Conservation (phyloP, 495 filamentous ascomycete species). For the Melanomma pulvis-pyrius region DNA sequence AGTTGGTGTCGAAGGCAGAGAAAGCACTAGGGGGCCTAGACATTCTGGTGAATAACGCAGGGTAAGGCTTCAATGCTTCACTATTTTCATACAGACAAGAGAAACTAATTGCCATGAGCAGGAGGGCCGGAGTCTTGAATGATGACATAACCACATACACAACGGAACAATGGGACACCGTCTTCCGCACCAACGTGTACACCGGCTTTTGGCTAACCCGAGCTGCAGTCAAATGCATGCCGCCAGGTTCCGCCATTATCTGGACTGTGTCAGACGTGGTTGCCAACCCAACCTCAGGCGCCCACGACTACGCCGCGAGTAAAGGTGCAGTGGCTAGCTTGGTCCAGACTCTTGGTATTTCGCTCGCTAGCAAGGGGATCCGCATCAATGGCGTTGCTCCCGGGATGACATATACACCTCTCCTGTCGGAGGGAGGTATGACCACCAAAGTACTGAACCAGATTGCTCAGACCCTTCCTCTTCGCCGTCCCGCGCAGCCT, state of each 20-base stretch:
- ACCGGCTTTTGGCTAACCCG: slow-evolving; percentile 61
- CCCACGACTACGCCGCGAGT: slow-evolving; percentile 80
- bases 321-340: slow-evolving; percentile 85
- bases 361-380: slow-evolving; percentile 70
- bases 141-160: not conserved
- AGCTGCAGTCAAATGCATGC: slow-evolving; percentile 75
- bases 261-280: slow-evolving; percentile 79
- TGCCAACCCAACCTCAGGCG: slow-evolving; percentile 77
- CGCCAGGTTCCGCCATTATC: slow-evolving; percentile 60
- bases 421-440: slow-evolving; percentile 59
- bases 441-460: not conserved
- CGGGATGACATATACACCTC: slow-evolving; percentile 81
- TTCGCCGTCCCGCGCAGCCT: not conserved
- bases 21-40: slow-evolving; percentile 66
- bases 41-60: slow-evolving; percentile 80
- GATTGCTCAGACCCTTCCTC: not conserved
- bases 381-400: slow-evolving; percentile 79
- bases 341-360: slow-evolving; percentile 74
- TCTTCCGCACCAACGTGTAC: slow-evolving; percentile 46
- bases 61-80: slow-evolving; percentile 63
- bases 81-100: slow-evolving; percentile 66
- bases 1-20: slow-evolving; percentile 65
- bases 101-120: slow-evolving; percentile 62
- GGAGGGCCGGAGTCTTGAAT: not conserved
- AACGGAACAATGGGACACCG: slow-evolving; percentile 71